These are phyloP conservation scores for Backusella parvicylindrica DNA, from an alignment of 192 early-diverging fungal species.

Conservation along the genomic window DNA sequence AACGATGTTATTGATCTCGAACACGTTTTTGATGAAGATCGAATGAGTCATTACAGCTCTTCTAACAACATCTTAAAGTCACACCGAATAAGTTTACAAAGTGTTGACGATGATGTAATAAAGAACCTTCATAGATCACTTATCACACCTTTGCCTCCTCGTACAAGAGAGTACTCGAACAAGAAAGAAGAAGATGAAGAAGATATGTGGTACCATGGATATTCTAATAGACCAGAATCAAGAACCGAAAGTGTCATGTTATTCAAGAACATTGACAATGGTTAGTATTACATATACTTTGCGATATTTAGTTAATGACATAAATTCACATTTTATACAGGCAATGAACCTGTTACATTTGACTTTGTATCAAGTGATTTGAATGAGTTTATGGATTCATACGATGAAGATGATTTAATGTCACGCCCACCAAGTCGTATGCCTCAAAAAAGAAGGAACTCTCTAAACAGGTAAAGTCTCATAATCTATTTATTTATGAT, in stretches of 20 bases:
- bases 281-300: neutral
- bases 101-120: neutral
- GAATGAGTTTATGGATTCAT: slow-evolving; percentile 5
- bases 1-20: neutral
- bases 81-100: neutral
- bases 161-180: neutral
- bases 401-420: neutral
- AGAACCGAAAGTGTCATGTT: slow-evolving; percentile 22
- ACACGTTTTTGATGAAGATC: neutral
- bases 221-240: neutral
- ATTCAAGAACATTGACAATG: slow-evolving; percentile 17
- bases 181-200: neutral
- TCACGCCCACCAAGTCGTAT: slow-evolving; percentile 6
- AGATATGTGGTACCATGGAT: neutral
- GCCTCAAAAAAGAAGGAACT: neutral
- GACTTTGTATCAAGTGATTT: slow-evolving; percentile 19
- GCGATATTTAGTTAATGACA: neutral
- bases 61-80: neutral
- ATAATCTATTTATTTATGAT: neutral
- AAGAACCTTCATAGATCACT: neutral
- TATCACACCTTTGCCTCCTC: neutral
- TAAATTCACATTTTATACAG: neutral
- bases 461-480: neutral
- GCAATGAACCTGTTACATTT: slow-evolving; percentile 13
- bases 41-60: neutral